A percentile compares a stretch with the other conserved stretches of the same genome.
Conservation (phyloP, 2,329 filamentous ascomycete species). For the Penicillium griseofulvum region DNA sequence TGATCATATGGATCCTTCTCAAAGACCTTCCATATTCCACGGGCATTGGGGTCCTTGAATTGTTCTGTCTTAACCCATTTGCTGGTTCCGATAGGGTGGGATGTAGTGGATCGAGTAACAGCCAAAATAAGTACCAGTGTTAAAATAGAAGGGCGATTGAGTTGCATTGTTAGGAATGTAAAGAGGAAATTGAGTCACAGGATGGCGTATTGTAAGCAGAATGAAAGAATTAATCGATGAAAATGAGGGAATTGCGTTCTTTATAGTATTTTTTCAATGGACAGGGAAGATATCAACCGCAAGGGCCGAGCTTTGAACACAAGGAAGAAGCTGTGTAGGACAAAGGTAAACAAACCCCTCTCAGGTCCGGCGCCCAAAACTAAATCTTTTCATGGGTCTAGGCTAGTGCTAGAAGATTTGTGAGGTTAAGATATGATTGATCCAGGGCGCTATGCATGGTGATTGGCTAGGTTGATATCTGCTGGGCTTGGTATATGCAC, state of each 20-base stretch:
- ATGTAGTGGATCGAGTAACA: constrained; percentile 2
- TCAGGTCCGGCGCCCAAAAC: background rate
- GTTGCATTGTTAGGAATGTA: background rate
- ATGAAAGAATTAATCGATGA: background rate
- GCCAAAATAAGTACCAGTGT: constrained; percentile 9
- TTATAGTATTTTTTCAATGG: constrained; percentile 3
- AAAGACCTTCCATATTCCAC: constrained; percentile 6
- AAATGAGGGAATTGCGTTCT: background rate
- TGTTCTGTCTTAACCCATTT: constrained; percentile 11
- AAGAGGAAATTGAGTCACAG: background rate
- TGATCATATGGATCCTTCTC: background rate
- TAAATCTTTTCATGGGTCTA: constrained; percentile 8
- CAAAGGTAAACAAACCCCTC: constrained; percentile 1
- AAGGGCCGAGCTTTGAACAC: constrained; percentile 15
- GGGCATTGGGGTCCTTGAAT: background rate
- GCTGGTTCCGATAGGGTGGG: constrained; percentile 15
- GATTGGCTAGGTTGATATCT: constrained; percentile 10
- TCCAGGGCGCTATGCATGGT: background rate
- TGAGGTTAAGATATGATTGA: background rate
- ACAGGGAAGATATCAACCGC: constrained; percentile 11
- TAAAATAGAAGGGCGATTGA: background rate
- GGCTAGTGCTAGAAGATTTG: constrained; percentile 1
- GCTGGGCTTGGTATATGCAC: constrained; percentile 12
- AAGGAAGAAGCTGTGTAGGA: constrained; percentile 13
- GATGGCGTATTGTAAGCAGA: background rate